Percentiles rank a stretch among this genome's conserved stretches.
These are phyloP conservation scores for Malus orientalis DNA, from an alignment of 306 rosid species.

Conservation along the genomic window DNA sequence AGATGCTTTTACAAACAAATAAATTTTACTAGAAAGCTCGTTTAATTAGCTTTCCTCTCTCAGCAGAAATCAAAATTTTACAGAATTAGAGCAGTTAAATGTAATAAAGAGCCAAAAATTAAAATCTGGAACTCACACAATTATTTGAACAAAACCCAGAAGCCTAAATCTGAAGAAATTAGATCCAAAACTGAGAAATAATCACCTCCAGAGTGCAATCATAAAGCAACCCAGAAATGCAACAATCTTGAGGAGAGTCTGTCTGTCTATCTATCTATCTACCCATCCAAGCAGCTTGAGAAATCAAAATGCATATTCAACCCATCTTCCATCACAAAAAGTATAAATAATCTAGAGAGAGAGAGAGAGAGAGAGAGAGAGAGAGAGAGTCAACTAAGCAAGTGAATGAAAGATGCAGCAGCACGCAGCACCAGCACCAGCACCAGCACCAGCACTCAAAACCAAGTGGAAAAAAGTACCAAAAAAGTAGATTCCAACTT, in stretches of 20 bases:
- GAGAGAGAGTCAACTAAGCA: constrained; percentile 12
- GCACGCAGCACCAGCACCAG: too few species aligned
- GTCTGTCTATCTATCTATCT: neutral
- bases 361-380: neutral
- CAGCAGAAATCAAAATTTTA: neutral
- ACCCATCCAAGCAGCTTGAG: constrained; percentile 12
- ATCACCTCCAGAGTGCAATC: constrained; percentile 17
- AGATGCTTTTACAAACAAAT: neutral
- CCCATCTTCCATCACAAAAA: constrained; percentile 9
- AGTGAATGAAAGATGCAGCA: constrained; percentile 7
- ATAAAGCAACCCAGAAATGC: constrained; percentile 19
- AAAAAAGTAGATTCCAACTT: constrained; percentile 21
- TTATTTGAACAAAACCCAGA: neutral
- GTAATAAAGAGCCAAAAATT: neutral
- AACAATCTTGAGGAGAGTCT: constrained; percentile 9
- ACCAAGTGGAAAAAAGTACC: constrained; percentile 17
- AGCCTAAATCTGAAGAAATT: constrained; percentile 5
- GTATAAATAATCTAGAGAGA: neutral
- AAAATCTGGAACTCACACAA: neutral
- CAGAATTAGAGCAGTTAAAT: neutral
- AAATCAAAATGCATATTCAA: constrained; percentile 21
- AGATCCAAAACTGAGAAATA: neutral
- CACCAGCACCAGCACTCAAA: neutral
- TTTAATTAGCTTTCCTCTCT: neutral
- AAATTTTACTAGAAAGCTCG: neutral